Base-by-base conservation (phyloP, 164 flowering plant genomes). In the Vitis riparia region DNA sequence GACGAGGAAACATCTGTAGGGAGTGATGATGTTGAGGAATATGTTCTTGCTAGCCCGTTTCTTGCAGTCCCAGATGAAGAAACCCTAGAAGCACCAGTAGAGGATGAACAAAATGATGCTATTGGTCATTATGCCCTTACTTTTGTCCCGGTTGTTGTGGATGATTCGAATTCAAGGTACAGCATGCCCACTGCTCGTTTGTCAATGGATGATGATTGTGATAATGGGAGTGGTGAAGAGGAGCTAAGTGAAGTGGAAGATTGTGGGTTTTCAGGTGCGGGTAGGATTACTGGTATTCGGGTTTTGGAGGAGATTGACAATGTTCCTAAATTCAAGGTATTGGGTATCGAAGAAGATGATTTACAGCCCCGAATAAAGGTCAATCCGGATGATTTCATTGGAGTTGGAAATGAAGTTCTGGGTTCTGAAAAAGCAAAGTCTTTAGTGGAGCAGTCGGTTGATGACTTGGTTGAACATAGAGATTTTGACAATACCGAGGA, bases 151-250 rank as follows among this genome's bases (percentile, higher is more conserved):
- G 52, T 12, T 57, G 17, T 60, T 62, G 53, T 9, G 59, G 64
- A 32, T 37, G 19, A 19, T 47, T 3, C 12, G 16, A 63, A 11
- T 52, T 17, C 59, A 10, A 71, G 60, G 15, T 19, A 11, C 11
- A 29, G 48, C n/a, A 59, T 59, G 55, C 83, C 85, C 16, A 65
- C 74, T 63, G 83, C 86, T 1, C 59, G 50, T 63, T 51, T 83
- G 64, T 73, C 83, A 1, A 32, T 74, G 52, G 83, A 80, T 23
- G 78, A 72, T 69, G 85, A 80, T 62, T 65, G 23, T 57, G 73
- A 69, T 51, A 72, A 61, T 9, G n/a, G 30, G 27, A 51, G 57
- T 57, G 67, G 16, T 29, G 79, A 68, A 9, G 75, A 66, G 9
- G 12, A 52, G 47, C 52, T 14, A 37, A 51, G 65, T 67, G 75